These are phyloP conservation scores for Calonectria hawksworthii DNA, from an alignment of 2,329 filamentous ascomycete genomes.

Conservation along the genomic window DNA sequence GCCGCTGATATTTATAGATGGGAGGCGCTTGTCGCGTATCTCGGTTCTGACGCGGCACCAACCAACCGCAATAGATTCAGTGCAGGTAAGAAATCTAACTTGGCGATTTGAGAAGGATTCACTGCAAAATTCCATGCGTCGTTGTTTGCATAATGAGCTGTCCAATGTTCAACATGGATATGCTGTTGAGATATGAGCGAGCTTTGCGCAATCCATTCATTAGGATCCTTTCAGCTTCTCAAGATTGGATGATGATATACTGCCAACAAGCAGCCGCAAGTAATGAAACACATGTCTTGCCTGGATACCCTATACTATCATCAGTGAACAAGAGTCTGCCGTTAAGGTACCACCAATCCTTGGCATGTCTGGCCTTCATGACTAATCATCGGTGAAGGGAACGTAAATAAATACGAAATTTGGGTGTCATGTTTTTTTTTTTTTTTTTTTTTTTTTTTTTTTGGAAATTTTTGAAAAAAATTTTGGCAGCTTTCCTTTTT, in stretches of 20 bases:
- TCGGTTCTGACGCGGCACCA: slow-evolving; percentile 12
- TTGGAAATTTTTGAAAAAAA: neutral
- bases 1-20: slow-evolving; percentile 16
- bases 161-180: neutral
- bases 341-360: neutral
- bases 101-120: neutral
- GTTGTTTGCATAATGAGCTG: neutral
- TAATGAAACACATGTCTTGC: neutral
- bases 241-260: no score
- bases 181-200: neutral
- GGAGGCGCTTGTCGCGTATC: slow-evolving; percentile 18
- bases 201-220: neutral
- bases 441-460: no score
- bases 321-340: neutral
- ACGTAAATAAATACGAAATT: neutral
- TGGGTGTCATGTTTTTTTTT: neutral
- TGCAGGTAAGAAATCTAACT: neutral
- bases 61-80: neutral
- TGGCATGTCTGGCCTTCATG: neutral
- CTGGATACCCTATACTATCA: neutral
- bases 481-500: neutral
- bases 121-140: neutral
- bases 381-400: no score
- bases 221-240: no score
- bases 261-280: neutral